Conservation (phyloP, 257 asterid species). For the Capsicum chinense region DNA sequence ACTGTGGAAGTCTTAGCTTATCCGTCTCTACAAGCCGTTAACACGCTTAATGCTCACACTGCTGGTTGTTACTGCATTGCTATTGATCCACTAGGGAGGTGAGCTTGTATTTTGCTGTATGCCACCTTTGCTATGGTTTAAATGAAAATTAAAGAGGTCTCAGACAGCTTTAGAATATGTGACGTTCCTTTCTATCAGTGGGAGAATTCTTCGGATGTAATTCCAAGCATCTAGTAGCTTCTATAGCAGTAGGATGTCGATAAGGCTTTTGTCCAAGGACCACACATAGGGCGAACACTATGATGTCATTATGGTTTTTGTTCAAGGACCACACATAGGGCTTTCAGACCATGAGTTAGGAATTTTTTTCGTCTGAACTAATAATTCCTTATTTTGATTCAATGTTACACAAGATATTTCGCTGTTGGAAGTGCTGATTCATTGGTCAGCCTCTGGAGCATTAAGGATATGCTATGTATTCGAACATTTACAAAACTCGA, state of each 20-base stretch:
- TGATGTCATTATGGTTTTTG: conserved; percentile 3
- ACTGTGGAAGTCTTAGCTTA: conserved; percentile 95
- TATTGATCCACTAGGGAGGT: conserved; percentile 95
- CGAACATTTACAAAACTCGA: conserved; percentile 93
- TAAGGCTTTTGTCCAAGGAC: background rate
- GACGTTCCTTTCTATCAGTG: background rate
- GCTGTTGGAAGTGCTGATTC: conserved; percentile 99
- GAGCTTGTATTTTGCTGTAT: conserved; percentile 26
- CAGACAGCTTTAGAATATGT: background rate
- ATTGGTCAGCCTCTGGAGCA: conserved; percentile 93
- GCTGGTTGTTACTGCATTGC: conserved; percentile 99
- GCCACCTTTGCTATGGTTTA: background rate
- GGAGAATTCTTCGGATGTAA: background rate
- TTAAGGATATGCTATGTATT: conserved; percentile 92
- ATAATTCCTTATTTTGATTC: conserved; percentile 14
- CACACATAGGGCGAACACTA: background rate
- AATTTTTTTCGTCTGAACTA: background rate
- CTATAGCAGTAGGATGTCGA: background rate
- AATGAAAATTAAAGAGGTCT: background rate
- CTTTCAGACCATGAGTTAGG: background rate
- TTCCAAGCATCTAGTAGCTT: background rate
- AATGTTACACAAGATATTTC: conserved; percentile 64
- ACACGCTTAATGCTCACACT: conserved; percentile 94
- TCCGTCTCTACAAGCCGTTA: conserved; percentile 77
- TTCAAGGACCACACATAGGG: background rate